A percentile compares a stretch with the other conserved stretches of the same genome.
Conservation (phyloP, 2,329 filamentous ascomycete species). For the Cercospora janseana region DNA sequence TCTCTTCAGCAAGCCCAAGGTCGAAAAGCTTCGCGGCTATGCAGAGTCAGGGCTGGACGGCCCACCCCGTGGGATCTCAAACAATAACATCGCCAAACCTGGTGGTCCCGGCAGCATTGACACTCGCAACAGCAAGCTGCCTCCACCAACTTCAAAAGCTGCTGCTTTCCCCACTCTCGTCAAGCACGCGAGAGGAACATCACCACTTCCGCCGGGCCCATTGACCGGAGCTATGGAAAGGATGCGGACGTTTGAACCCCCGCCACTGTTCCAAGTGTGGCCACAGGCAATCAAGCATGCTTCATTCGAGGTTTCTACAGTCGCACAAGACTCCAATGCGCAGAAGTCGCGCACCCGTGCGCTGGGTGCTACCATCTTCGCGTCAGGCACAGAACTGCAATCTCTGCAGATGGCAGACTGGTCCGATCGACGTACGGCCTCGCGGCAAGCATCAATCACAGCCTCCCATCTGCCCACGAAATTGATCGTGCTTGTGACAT, state of each 20-base stretch:
- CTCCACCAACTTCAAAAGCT: constrained; percentile 21
- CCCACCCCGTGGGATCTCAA: constrained; percentile 16
- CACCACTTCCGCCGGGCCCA: constrained; percentile 16
- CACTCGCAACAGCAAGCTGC: constrained; percentile 6
- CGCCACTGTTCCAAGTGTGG: constrained; percentile 82
- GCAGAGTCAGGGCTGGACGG: constrained; percentile 42
- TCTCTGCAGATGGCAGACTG: constrained; percentile 18
- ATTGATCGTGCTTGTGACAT: constrained; percentile 68
- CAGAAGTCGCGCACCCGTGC: constrained; percentile 25
- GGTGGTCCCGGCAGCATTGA: constrained; percentile 1
- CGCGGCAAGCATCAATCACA: constrained; percentile 15
- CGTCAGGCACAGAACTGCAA: constrained; percentile 13
- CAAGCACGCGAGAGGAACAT: constrained; percentile 10
- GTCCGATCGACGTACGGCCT: constrained; percentile 19
- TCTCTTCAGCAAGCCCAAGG: constrained; percentile 51
- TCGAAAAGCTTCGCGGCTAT: constrained; percentile 49
- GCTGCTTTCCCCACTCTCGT: constrained; percentile 7
- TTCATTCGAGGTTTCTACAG: constrained; percentile 63
- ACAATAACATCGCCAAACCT: constrained; percentile 12
- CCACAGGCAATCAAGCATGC: constrained; percentile 77
- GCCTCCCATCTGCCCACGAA: constrained; percentile 61
- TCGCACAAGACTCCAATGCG: constrained; percentile 60
- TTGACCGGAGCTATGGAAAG: constrained; percentile 9
- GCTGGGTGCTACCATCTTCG: constrained; percentile 15
- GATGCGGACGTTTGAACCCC: constrained; percentile 45